Evolutionary conservation across 1,284 basidiomycete species (phyloP), one percentile per base, ranked within the genome.

Genomic region (Malassezia sp.): DNA sequence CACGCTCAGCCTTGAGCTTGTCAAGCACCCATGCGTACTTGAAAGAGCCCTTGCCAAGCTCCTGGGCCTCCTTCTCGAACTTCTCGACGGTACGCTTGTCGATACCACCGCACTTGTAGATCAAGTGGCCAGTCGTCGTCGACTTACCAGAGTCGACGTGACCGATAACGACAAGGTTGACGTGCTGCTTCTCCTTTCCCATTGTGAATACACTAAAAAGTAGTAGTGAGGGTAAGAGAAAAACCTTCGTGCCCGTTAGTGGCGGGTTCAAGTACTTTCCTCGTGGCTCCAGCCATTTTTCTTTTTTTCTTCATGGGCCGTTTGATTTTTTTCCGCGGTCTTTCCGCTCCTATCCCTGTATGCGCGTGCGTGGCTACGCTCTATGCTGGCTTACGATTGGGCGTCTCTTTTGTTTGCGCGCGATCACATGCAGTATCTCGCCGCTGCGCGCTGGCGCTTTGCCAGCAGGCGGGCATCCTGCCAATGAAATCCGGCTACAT

Each of bases 91-190:
- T 96, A 84, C 93, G 91, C 80, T 97, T 97, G 77, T 99, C 93
- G 78, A 99, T 97, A 87, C 93, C 93, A 83, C 91, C 91, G 76
- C 91, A 99, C 83, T 99, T 96, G 87, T 96, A 96, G 82, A 97
- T 97, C 77, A 99, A 80, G 80, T 99, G 93, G 70, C 93, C 93
- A 71, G 93, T 97, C 73, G 91, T 97, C 76, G 91, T 97, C 60
- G 90, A 96, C 79, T 96, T 96, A 69, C 91, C 71, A 42, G 65
- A 68, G 61, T 70, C 63, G 63, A 67, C 63, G 59, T 70, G 67
- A 53, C 67, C 67, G 49, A 70, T 70, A 45, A 70, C 67, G 60
- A 70, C 67, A 55, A 70, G 59, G 67, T 70, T 70, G 60, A 70
- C 63, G 59, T 69, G 53, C 24, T 50, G 48, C 48, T 50, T 50